Base-by-base conservation (phyloP, 129 eudicot genomes). In the Solidago caesia region DNA sequence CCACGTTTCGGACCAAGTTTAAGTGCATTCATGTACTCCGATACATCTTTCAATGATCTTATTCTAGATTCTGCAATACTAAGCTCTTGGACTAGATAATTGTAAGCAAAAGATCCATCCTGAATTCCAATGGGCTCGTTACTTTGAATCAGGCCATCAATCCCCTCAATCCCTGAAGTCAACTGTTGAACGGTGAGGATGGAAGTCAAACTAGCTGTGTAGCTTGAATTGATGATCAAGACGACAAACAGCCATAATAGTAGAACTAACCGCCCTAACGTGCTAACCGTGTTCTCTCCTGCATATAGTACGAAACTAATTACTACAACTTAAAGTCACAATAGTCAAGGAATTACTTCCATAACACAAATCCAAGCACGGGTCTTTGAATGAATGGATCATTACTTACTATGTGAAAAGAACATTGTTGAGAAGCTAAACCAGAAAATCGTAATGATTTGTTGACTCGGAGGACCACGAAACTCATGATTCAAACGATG, bases 401-500 rank as follows among this genome's bases (percentile, higher is more conserved):
- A 26, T 21, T 82, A 83, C 99, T 82, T 95, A 95, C 97, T 89
- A 84, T 95, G 99, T 39, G 99, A 78, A 81, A 95, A 95, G 82
- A 91, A 95, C 99, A 95, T 95, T 15, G 99, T 95, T 39, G 99
- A 95, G 85, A 95, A 87, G 53, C 97, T 95, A 75, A 95, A 94
- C 99, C 99, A 94, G 72, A 91, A 87, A 65, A 87, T 80, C 1
- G 99, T 94, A 9, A 88, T 80, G 44, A 94, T 73, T 77, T 94
- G 99, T 56, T 94, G 96, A 44, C 91, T 79, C 44, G 97, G 97
- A 5, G 99, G 79, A 29, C 99, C 99, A 45, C 99, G 99, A 72
- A 94, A 94, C 73, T 94, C 99, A 0, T 80, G 77, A 60, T 94
- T 94, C 52, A 76, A 41, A n/a, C 99, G 88, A 82, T 94, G 99